Percentiles rank a stretch among this genome's conserved stretches.
These are phyloP conservation scores for Pholiota adiposa DNA, from an alignment of 1,284 basidiomycete species.

Conservation along the genomic window DNA sequence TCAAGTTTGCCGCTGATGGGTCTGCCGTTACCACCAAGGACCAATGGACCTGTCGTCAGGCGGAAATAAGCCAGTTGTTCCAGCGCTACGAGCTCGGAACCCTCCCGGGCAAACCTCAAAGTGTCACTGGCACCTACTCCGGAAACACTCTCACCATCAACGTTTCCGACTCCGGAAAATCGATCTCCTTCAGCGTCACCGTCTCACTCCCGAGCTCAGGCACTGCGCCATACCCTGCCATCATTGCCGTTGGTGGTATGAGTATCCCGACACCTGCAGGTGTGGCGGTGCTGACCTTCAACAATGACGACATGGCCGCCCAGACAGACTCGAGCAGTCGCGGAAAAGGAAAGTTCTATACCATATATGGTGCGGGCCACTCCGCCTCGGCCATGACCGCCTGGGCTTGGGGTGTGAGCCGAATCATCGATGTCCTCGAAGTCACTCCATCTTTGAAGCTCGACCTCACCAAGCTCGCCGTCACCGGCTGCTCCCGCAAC, in stretches of 20 bases:
- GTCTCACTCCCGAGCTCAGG: slow-evolving; percentile 49
- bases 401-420: slow-evolving; percentile 60
- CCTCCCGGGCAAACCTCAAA: slow-evolving; percentile 44
- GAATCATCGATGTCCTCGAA: slow-evolving; percentile 59
- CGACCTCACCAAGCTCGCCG: slow-evolving; percentile 48
- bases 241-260: slow-evolving; percentile 54
- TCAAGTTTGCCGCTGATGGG: slow-evolving; percentile 46
- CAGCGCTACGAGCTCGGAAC: slow-evolving; percentile 54
- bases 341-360: slow-evolving; percentile 57
- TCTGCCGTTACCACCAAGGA: slow-evolving; percentile 43
- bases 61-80: slow-evolving; percentile 49
- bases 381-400: slow-evolving; percentile 56
- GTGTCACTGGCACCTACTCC: slow-evolving; percentile 45
- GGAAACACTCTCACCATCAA: slow-evolving; percentile 49
- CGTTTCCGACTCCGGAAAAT: slow-evolving; percentile 43
- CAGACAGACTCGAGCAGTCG: slow-evolving; percentile 47
- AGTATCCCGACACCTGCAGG: slow-evolving; percentile 52
- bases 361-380: slow-evolving; percentile 48
- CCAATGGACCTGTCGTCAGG: slow-evolving; percentile 53
- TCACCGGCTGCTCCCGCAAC: slow-evolving; percentile 60
- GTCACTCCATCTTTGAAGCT: slow-evolving; percentile 44
- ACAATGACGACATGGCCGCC: slow-evolving; percentile 52
- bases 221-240: slow-evolving; percentile 50
- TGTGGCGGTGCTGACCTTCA: slow-evolving; percentile 52
- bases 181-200: slow-evolving; percentile 50